Base-by-base conservation (phyloP, 192 early-diverging fungal genomes). In the Coemansia sp. region DNA sequence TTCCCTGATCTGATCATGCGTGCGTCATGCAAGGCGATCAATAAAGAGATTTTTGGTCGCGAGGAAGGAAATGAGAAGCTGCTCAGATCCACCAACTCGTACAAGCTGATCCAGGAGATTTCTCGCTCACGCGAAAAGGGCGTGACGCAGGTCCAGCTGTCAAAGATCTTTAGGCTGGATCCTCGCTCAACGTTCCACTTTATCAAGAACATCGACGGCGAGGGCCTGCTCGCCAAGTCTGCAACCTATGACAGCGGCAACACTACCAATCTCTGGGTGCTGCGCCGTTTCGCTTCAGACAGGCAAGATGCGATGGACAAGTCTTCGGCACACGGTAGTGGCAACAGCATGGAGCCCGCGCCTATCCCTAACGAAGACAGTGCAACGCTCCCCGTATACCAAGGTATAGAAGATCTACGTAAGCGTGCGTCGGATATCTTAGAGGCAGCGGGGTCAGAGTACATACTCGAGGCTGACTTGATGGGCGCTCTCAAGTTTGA, bases 231-330 rank as follows among this genome's bases (percentile, higher is more conserved):
- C 23, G 37, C 58, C 50, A 79, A 76, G 62, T 48, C 51, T 19
- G 34, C 58, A 15, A 72, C 70, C 11, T 80, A 63, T 48, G 51
- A 70, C 12, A 51, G 66, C 0, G 74, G 69, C 4, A 38, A 37
- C 37, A 76, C 76, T 53, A 84, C 82, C 2, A 84, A 84, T 19
- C 62, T 80, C 12, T 31, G 79, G n/a, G 19, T 76, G 1, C 41
- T 84, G 50, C 76, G 77, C 7, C 67, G 70, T 17, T 84, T 76
- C 25, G 34, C 46, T 5, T 25, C 37, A 4, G 53, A 61, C 42
- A 11, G 41, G 9, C 10, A 17, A 17, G 27, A 1, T 6, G 37
- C 42, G 19, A 34, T n/a, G 6, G 31, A 32, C 29, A 57, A 31
- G 5, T 29, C 15, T 2, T 4, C 51, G 21, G 25, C 11, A 9